phyloP scores from a whole-genome alignment of 139 green algal genomes.

The Micromonas pusilla region DNA sequence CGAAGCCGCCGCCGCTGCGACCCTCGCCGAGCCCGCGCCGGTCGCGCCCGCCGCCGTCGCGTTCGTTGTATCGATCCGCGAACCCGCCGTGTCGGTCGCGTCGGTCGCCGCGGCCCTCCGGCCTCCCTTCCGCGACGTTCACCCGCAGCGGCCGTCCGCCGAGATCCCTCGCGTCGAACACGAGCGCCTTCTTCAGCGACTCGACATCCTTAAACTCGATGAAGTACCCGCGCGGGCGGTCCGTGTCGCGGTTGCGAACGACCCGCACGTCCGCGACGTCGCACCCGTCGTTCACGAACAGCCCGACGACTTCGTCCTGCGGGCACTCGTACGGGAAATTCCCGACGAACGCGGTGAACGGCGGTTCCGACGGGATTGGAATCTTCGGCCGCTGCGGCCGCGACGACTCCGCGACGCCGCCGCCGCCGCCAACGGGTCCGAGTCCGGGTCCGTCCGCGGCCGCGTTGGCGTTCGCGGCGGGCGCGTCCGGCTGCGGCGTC shows the following conservation, averaged over 20 bases:
- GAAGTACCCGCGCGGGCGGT: constrained; percentile 7
- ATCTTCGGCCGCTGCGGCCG: neutral
- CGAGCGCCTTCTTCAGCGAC: neutral
- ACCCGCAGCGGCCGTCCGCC: neutral
- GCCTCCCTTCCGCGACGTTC: constrained; percentile 1
- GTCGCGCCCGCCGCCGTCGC: neutral
- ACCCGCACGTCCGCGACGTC: constrained; percentile 13
- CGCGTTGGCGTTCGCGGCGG: too few relatives aligned
- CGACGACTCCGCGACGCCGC: neutral
- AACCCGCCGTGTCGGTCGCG: neutral
- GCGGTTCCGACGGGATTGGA: constrained; percentile 5
- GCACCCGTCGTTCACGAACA: neutral
- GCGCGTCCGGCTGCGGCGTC: too few relatives aligned
- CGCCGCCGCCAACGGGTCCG: too few relatives aligned
- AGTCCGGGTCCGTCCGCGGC: too few relatives aligned
- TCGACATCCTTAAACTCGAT: constrained; percentile 21
- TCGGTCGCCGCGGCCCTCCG: neutral
- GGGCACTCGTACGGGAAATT: constrained; percentile 28
- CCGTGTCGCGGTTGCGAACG: neutral
- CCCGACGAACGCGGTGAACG: constrained; percentile 21
- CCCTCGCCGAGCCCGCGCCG: too few relatives aligned
- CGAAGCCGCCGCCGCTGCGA: neutral
- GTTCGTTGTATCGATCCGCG: neutral
- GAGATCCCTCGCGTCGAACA: neutral
- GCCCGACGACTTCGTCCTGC: constrained; percentile 16